These are phyloP conservation scores for Friedmanniomyces endolithicus DNA, from an alignment of 495 filamentous ascomycete genomes.

Conservation along the genomic window DNA sequence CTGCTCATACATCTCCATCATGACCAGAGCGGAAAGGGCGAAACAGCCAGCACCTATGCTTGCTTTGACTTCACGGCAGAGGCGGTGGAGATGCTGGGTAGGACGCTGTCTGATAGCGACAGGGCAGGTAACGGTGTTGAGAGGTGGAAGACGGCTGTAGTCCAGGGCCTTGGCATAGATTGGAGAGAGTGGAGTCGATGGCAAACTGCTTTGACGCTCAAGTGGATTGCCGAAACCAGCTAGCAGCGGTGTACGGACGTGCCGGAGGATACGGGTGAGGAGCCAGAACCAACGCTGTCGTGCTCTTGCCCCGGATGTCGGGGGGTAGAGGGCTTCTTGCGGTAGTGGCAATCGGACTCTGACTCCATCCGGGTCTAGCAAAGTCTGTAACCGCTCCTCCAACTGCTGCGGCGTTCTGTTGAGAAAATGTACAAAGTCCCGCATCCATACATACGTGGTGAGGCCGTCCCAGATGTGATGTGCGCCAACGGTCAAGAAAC, in stretches of 20 bases:
- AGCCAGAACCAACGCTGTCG: conserved; percentile 31
- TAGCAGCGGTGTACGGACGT: conserved; percentile 24
- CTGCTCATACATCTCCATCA: conserved; percentile 31
- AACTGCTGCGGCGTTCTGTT: conserved; percentile 20
- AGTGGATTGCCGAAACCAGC: conserved; percentile 30
- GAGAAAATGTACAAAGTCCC: conserved; percentile 25
- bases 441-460: conserved; percentile 26
- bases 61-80: conserved; percentile 24
- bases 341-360: conserved; percentile 22
- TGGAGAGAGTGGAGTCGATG: conserved; percentile 15
- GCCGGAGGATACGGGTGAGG: conserved; percentile 28
- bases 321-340: conserved; percentile 32
- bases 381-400: neutral
- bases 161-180: conserved; percentile 25
- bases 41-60: conserved; percentile 29
- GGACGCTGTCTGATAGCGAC: conserved; percentile 11
- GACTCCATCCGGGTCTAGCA: conserved; percentile 4
- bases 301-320: conserved; percentile 20
- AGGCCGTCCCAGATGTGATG: conserved; percentile 29
- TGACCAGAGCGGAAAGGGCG: conserved; percentile 27
- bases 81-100: conserved; percentile 19
- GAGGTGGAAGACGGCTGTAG: conserved; percentile 24
- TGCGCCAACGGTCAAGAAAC: conserved; percentile 21
- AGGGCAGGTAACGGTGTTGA: conserved; percentile 21
- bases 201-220: conserved; percentile 4